These are phyloP conservation scores for Infundibulicybe gibba DNA, from an alignment of 768 basidiomycete genomes.

Conservation along the genomic window DNA sequence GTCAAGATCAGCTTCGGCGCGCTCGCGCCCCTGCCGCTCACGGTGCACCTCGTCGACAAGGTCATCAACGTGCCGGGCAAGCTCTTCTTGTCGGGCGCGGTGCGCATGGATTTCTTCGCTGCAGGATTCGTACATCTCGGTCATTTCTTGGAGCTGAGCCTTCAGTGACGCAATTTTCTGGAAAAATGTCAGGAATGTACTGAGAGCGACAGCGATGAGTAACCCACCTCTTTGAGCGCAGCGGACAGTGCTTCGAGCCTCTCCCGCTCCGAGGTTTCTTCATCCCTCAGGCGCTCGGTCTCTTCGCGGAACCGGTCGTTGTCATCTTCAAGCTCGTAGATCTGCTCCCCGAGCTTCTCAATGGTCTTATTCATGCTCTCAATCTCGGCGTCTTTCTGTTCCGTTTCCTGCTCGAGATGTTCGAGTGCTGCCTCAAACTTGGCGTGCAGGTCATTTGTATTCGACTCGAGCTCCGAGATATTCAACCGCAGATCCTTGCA, in stretches of 20 bases:
- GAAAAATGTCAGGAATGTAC: not conserved
- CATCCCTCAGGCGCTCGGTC: constrained; percentile 60
- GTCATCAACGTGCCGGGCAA: constrained; percentile 71
- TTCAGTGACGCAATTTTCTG: constrained; percentile 73
- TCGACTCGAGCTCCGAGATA: constrained; percentile 72
- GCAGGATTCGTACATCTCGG: constrained; percentile 61
- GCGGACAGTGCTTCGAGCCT: constrained; percentile 60
- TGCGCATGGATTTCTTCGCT: constrained; percentile 64
- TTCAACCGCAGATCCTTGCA: constrained; percentile 70
- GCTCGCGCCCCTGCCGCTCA: constrained; percentile 56
- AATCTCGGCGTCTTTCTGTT: constrained; percentile 78
- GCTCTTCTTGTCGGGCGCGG: constrained; percentile 71
- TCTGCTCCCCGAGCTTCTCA: constrained; percentile 73
- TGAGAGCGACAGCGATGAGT: not conserved
- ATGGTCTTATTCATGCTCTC: constrained; percentile 72
- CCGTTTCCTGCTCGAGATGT: constrained; percentile 75
- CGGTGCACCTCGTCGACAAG: constrained; percentile 59
- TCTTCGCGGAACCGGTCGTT: constrained; percentile 76
- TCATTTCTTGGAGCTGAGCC: constrained; percentile 60
- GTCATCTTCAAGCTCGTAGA: constrained; percentile 86
- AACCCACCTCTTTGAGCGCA: constrained; percentile 77
- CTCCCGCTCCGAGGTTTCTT: constrained; percentile 70
- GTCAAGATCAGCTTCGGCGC: constrained; percentile 49
- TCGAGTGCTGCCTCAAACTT: constrained; percentile 75
- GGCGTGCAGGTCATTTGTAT: constrained; percentile 62